A percentile compares a stretch with the other conserved stretches of the same genome.
phyloP scores from a whole-genome alignment of 306 rosid genomes.

The Gynostemma pentaphyllum region DNA sequence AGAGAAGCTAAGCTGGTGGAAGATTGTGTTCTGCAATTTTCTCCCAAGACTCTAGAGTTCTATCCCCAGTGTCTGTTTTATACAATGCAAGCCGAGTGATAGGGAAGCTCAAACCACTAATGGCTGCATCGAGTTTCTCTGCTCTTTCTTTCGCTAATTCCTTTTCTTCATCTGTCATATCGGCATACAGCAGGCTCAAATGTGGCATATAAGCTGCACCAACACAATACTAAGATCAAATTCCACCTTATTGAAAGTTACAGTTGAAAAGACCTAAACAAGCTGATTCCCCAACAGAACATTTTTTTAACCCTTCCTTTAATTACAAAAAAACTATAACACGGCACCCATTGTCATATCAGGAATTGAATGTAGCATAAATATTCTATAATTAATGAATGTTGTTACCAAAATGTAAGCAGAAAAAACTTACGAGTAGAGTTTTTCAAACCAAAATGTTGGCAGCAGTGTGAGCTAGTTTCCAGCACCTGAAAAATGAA shows the following conservation, averaged over 20 bases:
- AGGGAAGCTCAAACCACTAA: constrained; percentile 43
- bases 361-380: neutral
- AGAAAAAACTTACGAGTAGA: constrained; percentile 37
- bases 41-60: constrained; percentile 76
- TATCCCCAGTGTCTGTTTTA: constrained; percentile 66
- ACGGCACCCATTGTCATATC: neutral
- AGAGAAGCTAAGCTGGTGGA: constrained; percentile 23
- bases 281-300: neutral
- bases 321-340: neutral
- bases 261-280: neutral
- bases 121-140: constrained; percentile 32
- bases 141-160: constrained; percentile 45
- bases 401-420: too few relatives aligned
- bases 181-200: constrained; percentile 63
- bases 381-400: too few relatives aligned
- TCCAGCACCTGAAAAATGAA: constrained; percentile 35
- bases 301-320: neutral
- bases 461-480: constrained; percentile 34
- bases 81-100: constrained; percentile 58
- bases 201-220: constrained; percentile 85
- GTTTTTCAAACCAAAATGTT: constrained; percentile 38
- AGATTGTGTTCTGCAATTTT: constrained; percentile 59
- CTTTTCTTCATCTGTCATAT: constrained; percentile 67
- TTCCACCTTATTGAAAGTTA: neutral
- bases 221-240: neutral